Base-by-base conservation (phyloP, 2,329 filamentous ascomycete species). In the Cladosporium sp. region DNA sequence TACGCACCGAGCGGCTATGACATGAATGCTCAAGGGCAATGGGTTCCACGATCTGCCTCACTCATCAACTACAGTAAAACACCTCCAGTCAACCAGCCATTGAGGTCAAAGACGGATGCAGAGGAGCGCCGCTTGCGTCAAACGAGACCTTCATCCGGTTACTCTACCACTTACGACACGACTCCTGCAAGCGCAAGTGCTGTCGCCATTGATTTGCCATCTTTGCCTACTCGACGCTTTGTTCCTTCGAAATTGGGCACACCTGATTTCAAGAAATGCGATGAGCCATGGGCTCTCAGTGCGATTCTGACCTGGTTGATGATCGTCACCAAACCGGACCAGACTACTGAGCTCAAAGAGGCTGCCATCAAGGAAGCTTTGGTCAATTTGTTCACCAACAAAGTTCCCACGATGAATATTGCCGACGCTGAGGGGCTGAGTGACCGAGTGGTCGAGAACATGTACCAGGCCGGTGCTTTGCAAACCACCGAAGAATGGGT, bases 331-430 rank as follows among this genome's bases (percentile, higher is more conserved):
- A 61, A 56, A 44, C 63, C 65, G 5, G 91, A 96, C 60, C 91
- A 92, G 34, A 92, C 96, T 64, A 83, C 85, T 9, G 90, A 99
- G 68, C 73, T 99, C 41, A 90, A 87, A 65, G 82, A 87, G 64
- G 88, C 89, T 63, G 85, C 87, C 1, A 84, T 99, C 45, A 85
- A 89, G 52, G 91, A 97, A 59, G 91, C 89, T 2, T 77, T 99
- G 37, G 84, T 96, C 37, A 87, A 85, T 24, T 75, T 99, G 6
- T 97, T 99, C 67, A 95, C 89, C 1, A 82, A 88, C 70, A 97
- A 96, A 69, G 90, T 99, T 1, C 91, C 93, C 0, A 99, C 90
- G 0, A 96, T 99, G 89, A 97, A 99, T 61, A 92, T 93, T 37
- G 91, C 92, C 5, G 95, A 99, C 74, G 93, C 93, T 0, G 93